A percentile compares a stretch with the other conserved stretches of the same genome.
These are phyloP conservation scores for Pestalotiopsis sp. DNA, from an alignment of 2,329 filamentous ascomycete species.

Conservation along the genomic window DNA sequence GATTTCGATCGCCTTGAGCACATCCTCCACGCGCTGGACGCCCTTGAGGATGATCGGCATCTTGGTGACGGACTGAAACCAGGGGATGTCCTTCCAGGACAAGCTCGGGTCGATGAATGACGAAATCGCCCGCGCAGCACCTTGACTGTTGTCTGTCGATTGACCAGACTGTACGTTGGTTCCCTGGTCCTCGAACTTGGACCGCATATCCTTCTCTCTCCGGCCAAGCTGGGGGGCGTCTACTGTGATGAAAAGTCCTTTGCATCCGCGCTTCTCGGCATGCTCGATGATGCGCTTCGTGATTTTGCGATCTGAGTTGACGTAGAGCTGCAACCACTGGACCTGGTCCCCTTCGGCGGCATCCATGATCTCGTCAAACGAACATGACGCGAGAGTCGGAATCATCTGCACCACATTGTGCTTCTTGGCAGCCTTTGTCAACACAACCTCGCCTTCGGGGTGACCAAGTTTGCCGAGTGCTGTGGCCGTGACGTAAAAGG, in stretches of 20 bases:
- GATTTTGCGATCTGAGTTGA: constrained; percentile 93
- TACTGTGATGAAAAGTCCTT: constrained; percentile 96
- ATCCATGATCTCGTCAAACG: constrained; percentile 96
- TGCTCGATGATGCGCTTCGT: constrained; percentile 90
- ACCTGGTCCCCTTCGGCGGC: constrained; percentile 78
- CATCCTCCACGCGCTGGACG: constrained; percentile 94
- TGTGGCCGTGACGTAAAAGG: constrained; percentile 96
- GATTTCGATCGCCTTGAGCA: constrained; percentile 79
- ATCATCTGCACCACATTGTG: constrained; percentile 99
- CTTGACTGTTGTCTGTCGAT: constrained; percentile 82
- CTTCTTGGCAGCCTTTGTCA: constrained; percentile 81
- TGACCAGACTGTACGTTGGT: constrained; percentile 80
- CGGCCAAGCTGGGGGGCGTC: constrained; percentile 95
- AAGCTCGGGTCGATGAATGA: constrained; percentile 96
- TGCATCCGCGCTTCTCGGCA: constrained; percentile 89
- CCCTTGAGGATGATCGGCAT: constrained; percentile 98
- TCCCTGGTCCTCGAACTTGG: constrained; percentile 84
- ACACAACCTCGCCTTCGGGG: constrained; percentile 88
- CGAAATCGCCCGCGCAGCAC: constrained; percentile 91
- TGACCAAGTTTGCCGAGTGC: constrained; percentile 94
- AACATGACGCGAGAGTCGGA: constrained; percentile 92
- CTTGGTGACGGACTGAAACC: constrained; percentile 86
- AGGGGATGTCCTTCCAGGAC: constrained; percentile 91
- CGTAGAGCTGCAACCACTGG: constrained; percentile 96
- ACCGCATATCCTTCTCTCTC: constrained; percentile 96